Conservation (phyloP, 768 basidiomycete species). For the Tremella mesenterica region DNA sequence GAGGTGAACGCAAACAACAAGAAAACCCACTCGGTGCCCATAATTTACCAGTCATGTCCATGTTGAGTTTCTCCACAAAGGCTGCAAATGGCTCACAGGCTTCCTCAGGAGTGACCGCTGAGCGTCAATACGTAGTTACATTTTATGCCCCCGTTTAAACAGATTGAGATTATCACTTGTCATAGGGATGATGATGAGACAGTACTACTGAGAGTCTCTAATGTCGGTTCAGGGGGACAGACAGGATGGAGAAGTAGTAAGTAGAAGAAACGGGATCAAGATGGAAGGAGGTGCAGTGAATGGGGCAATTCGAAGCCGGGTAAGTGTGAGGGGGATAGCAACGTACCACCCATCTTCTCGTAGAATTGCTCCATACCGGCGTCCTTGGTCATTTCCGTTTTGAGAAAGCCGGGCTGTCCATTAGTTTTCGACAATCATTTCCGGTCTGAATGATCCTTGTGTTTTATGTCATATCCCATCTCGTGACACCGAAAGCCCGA, state of each 20-base stretch:
- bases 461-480: too few species aligned
- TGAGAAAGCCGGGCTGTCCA: conserved; percentile 52
- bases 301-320: too few species aligned
- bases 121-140: not conserved
- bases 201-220: too few species aligned
- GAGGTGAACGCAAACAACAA: not conserved
- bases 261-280: too few species aligned
- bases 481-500: too few species aligned
- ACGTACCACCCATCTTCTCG: conserved; percentile 49
- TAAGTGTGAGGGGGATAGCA: not conserved
- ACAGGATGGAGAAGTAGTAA: not conserved
- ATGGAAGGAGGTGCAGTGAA: too few species aligned
- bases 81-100: conserved; percentile 47
- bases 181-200: too few species aligned
- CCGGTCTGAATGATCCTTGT: too few species aligned
- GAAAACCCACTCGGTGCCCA: conserved; percentile 49
- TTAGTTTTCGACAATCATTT: too few species aligned
- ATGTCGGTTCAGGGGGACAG: not conserved
- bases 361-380: conserved; percentile 50
- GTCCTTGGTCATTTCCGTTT: conserved; percentile 48
- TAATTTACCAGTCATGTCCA: conserved; percentile 47
- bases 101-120: conserved; percentile 49
- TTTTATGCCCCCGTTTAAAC: too few species aligned
- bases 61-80: conserved; percentile 45
- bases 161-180: too few species aligned